Percentiles rank a stretch among this genome's conserved stretches.
phyloP scores from a whole-genome alignment of 2,329 filamentous ascomycete genomes.

The Talaromyces sp. region DNA sequence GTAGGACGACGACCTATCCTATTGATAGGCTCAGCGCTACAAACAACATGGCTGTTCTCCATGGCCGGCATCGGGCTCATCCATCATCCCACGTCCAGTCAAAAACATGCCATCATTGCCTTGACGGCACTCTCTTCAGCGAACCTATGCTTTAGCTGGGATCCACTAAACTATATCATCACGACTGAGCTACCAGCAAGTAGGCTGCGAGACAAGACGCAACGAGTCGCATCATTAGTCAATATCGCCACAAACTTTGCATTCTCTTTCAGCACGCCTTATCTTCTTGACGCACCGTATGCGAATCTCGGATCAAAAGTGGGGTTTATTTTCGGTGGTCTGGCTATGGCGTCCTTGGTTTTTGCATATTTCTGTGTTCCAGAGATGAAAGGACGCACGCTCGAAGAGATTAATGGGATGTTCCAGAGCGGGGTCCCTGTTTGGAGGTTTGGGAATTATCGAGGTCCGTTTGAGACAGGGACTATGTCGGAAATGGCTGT shows the following conservation, averaged over 20 bases:
- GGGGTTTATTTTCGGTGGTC: constrained; percentile 33
- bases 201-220: constrained; percentile 27
- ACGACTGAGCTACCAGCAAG: constrained; percentile 30
- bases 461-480: not conserved
- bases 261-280: constrained; percentile 36
- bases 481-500: not conserved
- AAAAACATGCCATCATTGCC: constrained; percentile 29
- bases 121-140: constrained; percentile 30
- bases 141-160: constrained; percentile 31
- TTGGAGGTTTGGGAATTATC: constrained; percentile 19
- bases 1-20: constrained; percentile 18
- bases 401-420: constrained; percentile 30
- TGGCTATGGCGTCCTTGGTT: constrained; percentile 19
- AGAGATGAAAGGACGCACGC: constrained; percentile 28
- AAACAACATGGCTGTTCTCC: constrained; percentile 27
- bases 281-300: constrained; percentile 34
- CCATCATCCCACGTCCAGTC: constrained; percentile 13
- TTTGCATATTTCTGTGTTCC: constrained; percentile 26
- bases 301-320: constrained; percentile 33
- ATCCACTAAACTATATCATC: constrained; percentile 33
- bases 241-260: constrained; percentile 29
- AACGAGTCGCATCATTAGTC: constrained; percentile 25
- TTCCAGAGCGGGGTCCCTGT: constrained; percentile 21
- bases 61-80: constrained; percentile 36
- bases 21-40: constrained; percentile 25